These are phyloP conservation scores for Trichosanthes truncata DNA, from an alignment of 306 rosid genomes.

Conservation along the genomic window DNA sequence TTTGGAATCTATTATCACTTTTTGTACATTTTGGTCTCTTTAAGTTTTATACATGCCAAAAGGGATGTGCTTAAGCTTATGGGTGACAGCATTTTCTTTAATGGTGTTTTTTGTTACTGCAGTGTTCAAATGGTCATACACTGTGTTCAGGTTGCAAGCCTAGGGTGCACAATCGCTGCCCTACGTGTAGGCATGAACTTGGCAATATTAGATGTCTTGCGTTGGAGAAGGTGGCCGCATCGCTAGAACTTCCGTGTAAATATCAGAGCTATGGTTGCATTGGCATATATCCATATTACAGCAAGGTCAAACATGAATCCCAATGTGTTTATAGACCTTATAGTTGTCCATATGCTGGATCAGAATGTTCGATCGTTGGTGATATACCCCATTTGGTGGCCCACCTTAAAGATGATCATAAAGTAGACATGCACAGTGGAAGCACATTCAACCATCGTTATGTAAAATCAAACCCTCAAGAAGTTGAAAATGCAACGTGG, in stretches of 20 bases:
- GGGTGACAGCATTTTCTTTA: background rate
- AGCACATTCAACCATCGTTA: slow-evolving; percentile 94
- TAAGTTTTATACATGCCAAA: background rate
- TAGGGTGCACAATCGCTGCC: slow-evolving; percentile 89
- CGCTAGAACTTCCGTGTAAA: slow-evolving; percentile 90
- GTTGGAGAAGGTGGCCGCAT: slow-evolving; percentile 93
- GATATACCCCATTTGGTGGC: slow-evolving; percentile 75
- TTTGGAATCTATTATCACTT: background rate
- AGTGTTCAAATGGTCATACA: slow-evolving; percentile 96
- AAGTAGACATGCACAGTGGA: slow-evolving; percentile 95
- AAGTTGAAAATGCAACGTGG: slow-evolving; percentile 96
- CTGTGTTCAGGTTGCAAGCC: slow-evolving; percentile 92
- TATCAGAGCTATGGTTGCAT: slow-evolving; percentile 72
- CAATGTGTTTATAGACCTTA: slow-evolving; percentile 73
- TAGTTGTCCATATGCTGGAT: slow-evolving; percentile 92
- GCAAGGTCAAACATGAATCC: slow-evolving; percentile 88
- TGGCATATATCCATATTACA: slow-evolving; percentile 84
- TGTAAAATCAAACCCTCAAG: slow-evolving; percentile 91
- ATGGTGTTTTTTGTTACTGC: slow-evolving; percentile 15
- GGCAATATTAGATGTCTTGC: slow-evolving; percentile 93
- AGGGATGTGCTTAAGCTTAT: background rate
- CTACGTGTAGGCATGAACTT: slow-evolving; percentile 87
- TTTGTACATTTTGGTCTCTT: background rate
- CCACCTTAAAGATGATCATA: slow-evolving; percentile 83
- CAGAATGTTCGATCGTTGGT: slow-evolving; percentile 67